phyloP scores from a whole-genome alignment of 441 rosid genomes.

The Macaranga tanarius region DNA sequence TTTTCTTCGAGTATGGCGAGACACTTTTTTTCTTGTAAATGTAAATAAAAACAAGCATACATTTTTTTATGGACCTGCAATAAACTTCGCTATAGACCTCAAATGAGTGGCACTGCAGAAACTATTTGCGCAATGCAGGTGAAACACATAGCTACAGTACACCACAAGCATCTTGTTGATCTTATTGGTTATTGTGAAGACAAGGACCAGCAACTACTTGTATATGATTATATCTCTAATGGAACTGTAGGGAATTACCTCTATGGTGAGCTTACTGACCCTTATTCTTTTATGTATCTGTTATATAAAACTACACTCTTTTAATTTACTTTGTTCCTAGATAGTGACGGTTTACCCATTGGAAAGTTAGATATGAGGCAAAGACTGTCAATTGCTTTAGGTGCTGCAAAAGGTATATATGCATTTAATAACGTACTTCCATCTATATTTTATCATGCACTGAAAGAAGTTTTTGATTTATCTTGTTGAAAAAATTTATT shows the following conservation, averaged over 20 bases:
- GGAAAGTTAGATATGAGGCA: constrained; percentile 43
- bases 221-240: constrained; percentile 40
- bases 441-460: background rate
- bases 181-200: constrained; percentile 45
- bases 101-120: background rate
- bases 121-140: constrained; percentile 31
- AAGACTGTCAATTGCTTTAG: constrained; percentile 41
- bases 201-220: constrained; percentile 36
- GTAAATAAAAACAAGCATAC: background rate
- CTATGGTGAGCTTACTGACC: constrained; percentile 33
- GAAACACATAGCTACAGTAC: constrained; percentile 32
- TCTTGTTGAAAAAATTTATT: background rate
- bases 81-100: background rate
- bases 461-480: background rate
- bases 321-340: constrained; percentile 21
- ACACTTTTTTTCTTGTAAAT: background rate
- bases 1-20: background rate
- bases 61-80: background rate
- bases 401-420: constrained; percentile 44
- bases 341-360: constrained; percentile 40
- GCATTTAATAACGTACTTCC: background rate
- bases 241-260: constrained; percentile 45
- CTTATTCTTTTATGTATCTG: background rate
- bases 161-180: constrained; percentile 44
- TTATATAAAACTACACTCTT: background rate